These are phyloP conservation scores for Xylaria hypoxylon DNA, from an alignment of 2,329 filamentous ascomycete species.

Conservation along the genomic window DNA sequence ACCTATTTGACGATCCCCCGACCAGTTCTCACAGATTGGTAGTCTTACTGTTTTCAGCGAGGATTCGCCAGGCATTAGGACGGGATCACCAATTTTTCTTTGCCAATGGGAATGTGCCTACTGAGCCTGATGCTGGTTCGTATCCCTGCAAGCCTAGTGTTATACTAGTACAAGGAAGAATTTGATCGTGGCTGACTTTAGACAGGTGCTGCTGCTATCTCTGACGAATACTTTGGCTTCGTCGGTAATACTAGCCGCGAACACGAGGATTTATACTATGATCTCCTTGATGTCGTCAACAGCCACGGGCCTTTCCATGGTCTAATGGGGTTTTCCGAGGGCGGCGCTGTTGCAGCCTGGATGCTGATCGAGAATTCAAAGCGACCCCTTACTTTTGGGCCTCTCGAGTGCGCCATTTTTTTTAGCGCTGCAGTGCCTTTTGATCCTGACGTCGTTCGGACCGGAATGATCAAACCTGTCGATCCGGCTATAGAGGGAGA, in stretches of 20 bases:
- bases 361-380: conserved; percentile 48
- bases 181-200: conserved; percentile 24
- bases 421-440: conserved; percentile 49
- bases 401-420: conserved; percentile 49
- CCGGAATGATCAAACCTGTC: conserved; percentile 43
- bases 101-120: conserved; percentile 44
- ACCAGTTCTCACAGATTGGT: conserved; percentile 13
- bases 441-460: conserved; percentile 45
- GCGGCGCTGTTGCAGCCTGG: conserved; percentile 49
- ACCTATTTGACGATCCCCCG: conserved; percentile 17
- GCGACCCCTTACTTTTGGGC: conserved; percentile 43
- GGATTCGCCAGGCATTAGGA: conserved; percentile 45
- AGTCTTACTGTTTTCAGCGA: conserved; percentile 39
- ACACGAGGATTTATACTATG: conserved; percentile 43
- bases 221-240: conserved; percentile 45
- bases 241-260: conserved; percentile 41
- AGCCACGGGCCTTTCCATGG: conserved; percentile 48
- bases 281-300: conserved; percentile 43
- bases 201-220: conserved; percentile 42
- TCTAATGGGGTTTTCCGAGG: conserved; percentile 51
- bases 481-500: conserved; percentile 46
- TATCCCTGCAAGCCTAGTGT: conserved; percentile 10
- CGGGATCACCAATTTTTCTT: conserved; percentile 46
- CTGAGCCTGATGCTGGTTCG: conserved; percentile 43
- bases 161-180: neutral